Conservation (phyloP, 345 rosid species). For the Chamaenerion angustifolium region DNA sequence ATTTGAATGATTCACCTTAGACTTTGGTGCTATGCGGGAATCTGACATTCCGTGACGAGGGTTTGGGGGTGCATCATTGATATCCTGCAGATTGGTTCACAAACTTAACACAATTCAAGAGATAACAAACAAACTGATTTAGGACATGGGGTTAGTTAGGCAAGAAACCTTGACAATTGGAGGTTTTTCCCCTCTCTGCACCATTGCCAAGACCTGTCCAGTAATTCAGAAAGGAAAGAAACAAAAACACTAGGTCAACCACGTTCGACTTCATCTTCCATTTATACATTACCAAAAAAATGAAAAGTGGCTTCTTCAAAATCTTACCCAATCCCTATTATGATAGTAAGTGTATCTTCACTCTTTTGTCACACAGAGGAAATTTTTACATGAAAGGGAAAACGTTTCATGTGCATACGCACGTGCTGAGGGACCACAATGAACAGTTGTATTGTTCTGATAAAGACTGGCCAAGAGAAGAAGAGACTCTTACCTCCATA, state of each 20-base stretch:
- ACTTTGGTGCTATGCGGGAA: slow-evolving; percentile 59
- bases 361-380: no score
- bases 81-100: slow-evolving; percentile 39
- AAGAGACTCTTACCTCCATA: slow-evolving; percentile 50
- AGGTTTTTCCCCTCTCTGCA: slow-evolving; percentile 94
- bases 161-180: slow-evolving; percentile 62
- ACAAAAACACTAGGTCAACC: no score
- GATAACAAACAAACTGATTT: slow-evolving; percentile 7
- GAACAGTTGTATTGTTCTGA: no score
- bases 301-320: not conserved
- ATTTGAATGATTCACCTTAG: slow-evolving; percentile 47
- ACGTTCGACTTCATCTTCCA: no score
- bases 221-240: slow-evolving; percentile 1
- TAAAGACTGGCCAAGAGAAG: no score
- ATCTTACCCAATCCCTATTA: not conserved
- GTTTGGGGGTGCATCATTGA: slow-evolving; percentile 81
- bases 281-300: no score
- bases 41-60: slow-evolving; percentile 63
- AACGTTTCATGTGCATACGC: no score
- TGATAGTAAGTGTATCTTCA: no score
- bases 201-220: slow-evolving; percentile 81
- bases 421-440: no score
- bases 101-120: slow-evolving; percentile 8
- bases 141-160: not conserved
- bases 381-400: no score